Evolutionary conservation across 805 yeast genomes (phyloP), one percentile per base, ranked within the genome.

Genomic region (Saturnispora galanensis): DNA sequence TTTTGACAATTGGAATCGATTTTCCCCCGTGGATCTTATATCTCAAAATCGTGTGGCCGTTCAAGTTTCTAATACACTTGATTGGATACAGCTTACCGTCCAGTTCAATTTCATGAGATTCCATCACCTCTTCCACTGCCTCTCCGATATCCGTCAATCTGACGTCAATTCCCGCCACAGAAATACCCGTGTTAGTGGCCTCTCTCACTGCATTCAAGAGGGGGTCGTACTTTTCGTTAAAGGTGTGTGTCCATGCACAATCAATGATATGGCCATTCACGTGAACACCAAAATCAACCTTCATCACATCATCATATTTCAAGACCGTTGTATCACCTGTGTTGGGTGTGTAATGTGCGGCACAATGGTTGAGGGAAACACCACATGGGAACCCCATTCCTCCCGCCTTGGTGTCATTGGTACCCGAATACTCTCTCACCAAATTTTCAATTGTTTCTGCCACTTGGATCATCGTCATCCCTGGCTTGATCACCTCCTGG

Each of bases 331-430:
- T 86, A 62, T 93, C 98, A 10, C 96, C 96, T 5, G 90, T 82
- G 66, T 93, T 93, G 11, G 98, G 98, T 0, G 97, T 90, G 65
- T 88, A 93, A 62, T 93, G 99, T 0, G 98, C 98, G 21, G 99
- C 99, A 59, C 87, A 81, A 59, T 88, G 84, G 65, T 93, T 93
- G 51, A 90, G 64, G 1, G 96, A 86, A 34, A 93, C 74, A 47
- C 99, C 99, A n/a, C 97, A 88, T 41, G 99, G 99, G 73, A 93
- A 93, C 5, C 97, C 99, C 56, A 89, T 78, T 34, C 99, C 99
- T 13, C 87, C 93, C 49, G 74, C 71, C 29, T 75, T 72, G 36
- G 78, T 71, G 55, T 79, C 82, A 41, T 81, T 82, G 0, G 63
- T 59, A 16, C 57, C 64, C 12, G 88, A 73, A 54, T 81, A 77